A percentile compares a stretch with the other conserved stretches of the same genome.
These are phyloP conservation scores for Talaromyces sp. DNA, from an alignment of 2,329 filamentous ascomycete species.

Conservation along the genomic window DNA sequence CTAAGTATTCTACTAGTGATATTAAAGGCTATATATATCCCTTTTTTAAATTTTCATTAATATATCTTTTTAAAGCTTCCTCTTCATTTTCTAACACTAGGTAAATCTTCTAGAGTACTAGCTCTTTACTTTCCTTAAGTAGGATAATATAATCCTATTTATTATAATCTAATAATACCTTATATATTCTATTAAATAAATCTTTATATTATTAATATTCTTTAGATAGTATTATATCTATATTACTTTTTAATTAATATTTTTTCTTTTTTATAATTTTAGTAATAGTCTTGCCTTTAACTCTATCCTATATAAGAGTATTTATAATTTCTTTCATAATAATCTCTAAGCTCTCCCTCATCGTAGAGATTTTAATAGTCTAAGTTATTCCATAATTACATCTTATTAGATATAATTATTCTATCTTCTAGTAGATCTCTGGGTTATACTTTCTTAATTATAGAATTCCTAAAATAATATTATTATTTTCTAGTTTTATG, in stretches of 20 bases:
- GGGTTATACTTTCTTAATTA: not conserved
- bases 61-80: not conserved
- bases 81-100: conserved; percentile 2
- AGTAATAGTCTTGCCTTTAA: not conserved
- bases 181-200: conserved; percentile 13
- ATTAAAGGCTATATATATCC: no score
- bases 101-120: conserved; percentile 4
- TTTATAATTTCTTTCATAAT: not conserved
- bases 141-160: conserved; percentile 4
- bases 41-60: conserved; percentile 24
- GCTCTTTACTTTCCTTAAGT: conserved; percentile 1
- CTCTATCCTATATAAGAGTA: not conserved
- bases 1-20: not conserved
- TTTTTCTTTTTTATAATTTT: not conserved
- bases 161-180: not conserved
- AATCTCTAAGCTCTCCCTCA: not conserved
- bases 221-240: not conserved
- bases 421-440: not conserved
- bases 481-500: not conserved
- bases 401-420: not conserved
- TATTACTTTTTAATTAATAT: not conserved
- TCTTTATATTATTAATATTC: conserved; percentile 12
- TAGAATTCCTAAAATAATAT: not conserved
- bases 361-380: not conserved
- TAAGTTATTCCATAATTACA: not conserved